These are phyloP conservation scores for Penicillium sp. DNA, from an alignment of 2,329 filamentous ascomycete species.

Conservation along the genomic window DNA sequence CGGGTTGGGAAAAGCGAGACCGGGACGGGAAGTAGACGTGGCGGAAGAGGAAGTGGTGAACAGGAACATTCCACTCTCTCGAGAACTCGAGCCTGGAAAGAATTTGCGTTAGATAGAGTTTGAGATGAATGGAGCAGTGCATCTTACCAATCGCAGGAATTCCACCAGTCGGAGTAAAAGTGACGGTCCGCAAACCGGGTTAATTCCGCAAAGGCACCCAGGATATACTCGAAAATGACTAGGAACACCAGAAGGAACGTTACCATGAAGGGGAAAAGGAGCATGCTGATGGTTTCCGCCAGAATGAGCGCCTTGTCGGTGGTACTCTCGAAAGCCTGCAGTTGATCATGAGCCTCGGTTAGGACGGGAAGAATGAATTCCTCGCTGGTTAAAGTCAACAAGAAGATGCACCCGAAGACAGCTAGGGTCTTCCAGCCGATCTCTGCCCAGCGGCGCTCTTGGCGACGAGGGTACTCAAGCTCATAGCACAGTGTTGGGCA, in stretches of 20 bases:
- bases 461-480: conserved; percentile 86
- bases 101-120: not conserved
- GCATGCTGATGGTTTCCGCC: conserved; percentile 84
- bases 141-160: conserved; percentile 57
- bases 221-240: conserved; percentile 96
- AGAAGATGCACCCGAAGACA: conserved; percentile 94
- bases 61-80: conserved; percentile 96
- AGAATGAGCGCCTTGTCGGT: conserved; percentile 78
- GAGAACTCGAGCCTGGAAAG: conserved; percentile 80
- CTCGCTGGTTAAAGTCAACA: conserved; percentile 87
- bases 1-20: conserved; percentile 72
- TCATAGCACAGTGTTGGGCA: conserved; percentile 98
- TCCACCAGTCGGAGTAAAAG: conserved; percentile 83
- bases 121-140: not conserved
- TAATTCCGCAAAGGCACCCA: conserved; percentile 93
- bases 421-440: conserved; percentile 84
- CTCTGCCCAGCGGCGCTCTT: conserved; percentile 75
- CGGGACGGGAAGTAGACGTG: conserved; percentile 90
- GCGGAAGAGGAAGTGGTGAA: conserved; percentile 90
- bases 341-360: conserved; percentile 66
- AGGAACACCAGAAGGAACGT: conserved; percentile 95
- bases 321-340: conserved; percentile 53
- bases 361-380: conserved; percentile 95
- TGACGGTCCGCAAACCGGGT: conserved; percentile 91
- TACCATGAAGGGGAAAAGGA: conserved; percentile 97